Conservation (phyloP, 2,329 filamentous ascomycete genomes). For the Ustulina deusta region DNA sequence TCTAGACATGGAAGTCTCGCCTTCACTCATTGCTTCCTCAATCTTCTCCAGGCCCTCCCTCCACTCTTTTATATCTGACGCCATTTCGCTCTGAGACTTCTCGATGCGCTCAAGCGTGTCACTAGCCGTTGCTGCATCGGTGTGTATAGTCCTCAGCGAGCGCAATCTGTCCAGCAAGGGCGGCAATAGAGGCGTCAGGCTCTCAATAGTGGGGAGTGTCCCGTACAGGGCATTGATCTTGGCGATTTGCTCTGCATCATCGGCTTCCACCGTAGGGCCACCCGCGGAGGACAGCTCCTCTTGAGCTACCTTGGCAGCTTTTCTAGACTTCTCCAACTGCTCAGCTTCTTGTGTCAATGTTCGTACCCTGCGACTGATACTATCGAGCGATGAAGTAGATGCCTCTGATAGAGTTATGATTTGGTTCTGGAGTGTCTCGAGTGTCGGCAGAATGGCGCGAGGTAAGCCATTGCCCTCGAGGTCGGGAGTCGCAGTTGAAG, state of each 20-base stretch:
- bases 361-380: conserved; percentile 75
- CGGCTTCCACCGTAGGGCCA: conserved; percentile 56
- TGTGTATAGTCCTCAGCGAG: conserved; percentile 85
- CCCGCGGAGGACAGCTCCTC: conserved; percentile 67
- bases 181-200: conserved; percentile 84
- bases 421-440: conserved; percentile 84
- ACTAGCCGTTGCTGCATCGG: conserved; percentile 84
- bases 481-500: conserved; percentile 74
- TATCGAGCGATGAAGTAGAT: conserved; percentile 78
- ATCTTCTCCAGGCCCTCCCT: conserved; percentile 82
- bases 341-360: conserved; percentile 80
- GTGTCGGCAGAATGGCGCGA: conserved; percentile 81
- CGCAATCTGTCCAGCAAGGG: conserved; percentile 86
- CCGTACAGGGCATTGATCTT: conserved; percentile 95
- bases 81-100: conserved; percentile 83
- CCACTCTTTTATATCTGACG: conserved; percentile 87
- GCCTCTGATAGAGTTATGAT: conserved; percentile 80
- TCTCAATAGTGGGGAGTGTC: conserved; percentile 88
- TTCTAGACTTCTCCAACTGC: conserved; percentile 73
- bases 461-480: conserved; percentile 67
- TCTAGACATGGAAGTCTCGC: conserved; percentile 75
- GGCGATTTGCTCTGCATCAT: conserved; percentile 77
- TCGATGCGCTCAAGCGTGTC: conserved; percentile 83
- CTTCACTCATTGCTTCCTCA: conserved; percentile 78
- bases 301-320: conserved; percentile 70